Conservation (phyloP, 129 eudicot genomes). For the Oenanthe sinensis region DNA sequence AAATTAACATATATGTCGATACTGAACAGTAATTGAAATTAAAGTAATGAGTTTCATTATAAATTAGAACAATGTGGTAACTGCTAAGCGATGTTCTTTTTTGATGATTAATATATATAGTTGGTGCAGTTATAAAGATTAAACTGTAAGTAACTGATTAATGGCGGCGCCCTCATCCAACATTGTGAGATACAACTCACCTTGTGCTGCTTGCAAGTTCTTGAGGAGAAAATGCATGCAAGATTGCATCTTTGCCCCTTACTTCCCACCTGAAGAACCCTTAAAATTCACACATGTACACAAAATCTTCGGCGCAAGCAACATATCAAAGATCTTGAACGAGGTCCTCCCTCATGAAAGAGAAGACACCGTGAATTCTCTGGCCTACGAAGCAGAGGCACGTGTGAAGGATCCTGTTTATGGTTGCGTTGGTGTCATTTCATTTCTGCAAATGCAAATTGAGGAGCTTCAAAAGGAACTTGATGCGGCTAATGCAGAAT, state of each 20-base stretch:
- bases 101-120: not conserved
- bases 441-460: conserved; percentile 78
- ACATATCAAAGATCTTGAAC: conserved; percentile 77
- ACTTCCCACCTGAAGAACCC: conserved; percentile 94
- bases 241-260: conserved; percentile 84
- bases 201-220: conserved; percentile 98
- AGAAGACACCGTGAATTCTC: conserved; percentile 82
- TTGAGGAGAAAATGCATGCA: conserved; percentile 84
- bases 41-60: not conserved
- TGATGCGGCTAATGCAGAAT: conserved; percentile 69
- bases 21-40: too few species aligned
- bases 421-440: conserved; percentile 78
- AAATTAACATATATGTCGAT: not conserved
- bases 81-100: too few species aligned
- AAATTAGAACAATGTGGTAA: too few species aligned
- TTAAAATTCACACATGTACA: conserved; percentile 83
- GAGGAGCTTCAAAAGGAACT: conserved; percentile 79
- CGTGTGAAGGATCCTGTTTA: conserved; percentile 81
- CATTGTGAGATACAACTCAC: conserved; percentile 54
- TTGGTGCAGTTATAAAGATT: not conserved
- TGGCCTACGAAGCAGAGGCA: conserved; percentile 94
- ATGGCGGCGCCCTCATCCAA: conserved; percentile 57
- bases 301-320: conserved; percentile 93
- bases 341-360: conserved; percentile 80
- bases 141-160: not conserved